Evolutionary conservation across 108 stramenopile species (phyloP).

Genomic region (Discostella stelligeroides): DNA sequence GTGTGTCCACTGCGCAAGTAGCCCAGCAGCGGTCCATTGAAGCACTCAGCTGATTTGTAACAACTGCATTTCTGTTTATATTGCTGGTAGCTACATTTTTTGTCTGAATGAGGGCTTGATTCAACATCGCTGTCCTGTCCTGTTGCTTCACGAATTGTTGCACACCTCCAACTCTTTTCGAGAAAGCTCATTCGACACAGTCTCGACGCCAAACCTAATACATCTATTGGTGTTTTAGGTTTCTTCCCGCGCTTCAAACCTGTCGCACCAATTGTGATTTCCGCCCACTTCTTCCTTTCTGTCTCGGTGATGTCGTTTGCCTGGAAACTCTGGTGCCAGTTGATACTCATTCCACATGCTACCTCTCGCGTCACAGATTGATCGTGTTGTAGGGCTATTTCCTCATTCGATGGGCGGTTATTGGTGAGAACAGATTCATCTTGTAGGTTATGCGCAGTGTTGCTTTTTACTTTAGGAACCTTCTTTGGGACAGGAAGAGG

Average conservation of each 20-base stretch:
- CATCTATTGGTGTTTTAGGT: conserved; percentile 61
- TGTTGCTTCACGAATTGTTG: conserved; percentile 9
- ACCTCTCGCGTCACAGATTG: conserved; percentile 26
- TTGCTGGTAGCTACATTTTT: conserved; percentile 19
- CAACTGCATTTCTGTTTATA: conserved; percentile 12
- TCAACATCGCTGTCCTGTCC: not conserved
- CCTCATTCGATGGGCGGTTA: not conserved
- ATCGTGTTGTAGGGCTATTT: not conserved
- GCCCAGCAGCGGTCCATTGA: conserved; percentile 26
- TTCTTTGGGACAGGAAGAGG: not conserved
- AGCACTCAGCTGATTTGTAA: not conserved
- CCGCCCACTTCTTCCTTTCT: conserved; percentile 19
- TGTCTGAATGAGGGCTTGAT: not conserved
- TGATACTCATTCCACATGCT: conserved; percentile 60
- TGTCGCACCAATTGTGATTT: conserved; percentile 78
- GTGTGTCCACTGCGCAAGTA: conserved; percentile 23
- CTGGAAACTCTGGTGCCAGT: conserved; percentile 54
- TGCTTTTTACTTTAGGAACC: conserved; percentile 1
- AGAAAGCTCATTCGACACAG: conserved; percentile 59
- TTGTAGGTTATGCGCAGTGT: not conserved
- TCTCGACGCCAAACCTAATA: conserved; percentile 54
- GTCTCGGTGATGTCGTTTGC: not conserved
- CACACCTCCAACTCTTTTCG: conserved; percentile 17
- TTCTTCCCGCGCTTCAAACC: conserved; percentile 84
- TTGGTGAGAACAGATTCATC: not conserved